These are phyloP conservation scores for Dendrothele bispora DNA, from an alignment of 768 basidiomycete genomes.

Conservation along the genomic window DNA sequence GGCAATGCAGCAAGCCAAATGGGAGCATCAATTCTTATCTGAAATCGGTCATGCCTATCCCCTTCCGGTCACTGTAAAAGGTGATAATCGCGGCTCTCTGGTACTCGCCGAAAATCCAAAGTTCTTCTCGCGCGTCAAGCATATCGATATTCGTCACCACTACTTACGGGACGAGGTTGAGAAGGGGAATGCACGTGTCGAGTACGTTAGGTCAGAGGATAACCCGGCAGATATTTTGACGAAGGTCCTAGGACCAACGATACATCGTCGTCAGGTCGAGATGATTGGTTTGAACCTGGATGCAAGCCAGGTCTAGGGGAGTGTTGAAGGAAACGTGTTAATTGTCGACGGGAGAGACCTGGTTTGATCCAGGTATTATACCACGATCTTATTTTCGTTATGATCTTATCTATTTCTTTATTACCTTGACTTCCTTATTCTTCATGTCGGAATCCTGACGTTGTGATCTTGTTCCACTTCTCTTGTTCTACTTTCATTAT, in stretches of 20 bases:
- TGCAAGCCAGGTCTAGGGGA: not conserved
- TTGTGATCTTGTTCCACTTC: too few relatives aligned
- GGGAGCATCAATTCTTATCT: not conserved
- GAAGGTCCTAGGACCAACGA: not conserved
- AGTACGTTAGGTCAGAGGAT: conserved; percentile 15
- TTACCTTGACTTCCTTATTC: too few relatives aligned
- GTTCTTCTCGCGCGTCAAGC: conserved; percentile 30
- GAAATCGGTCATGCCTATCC: not conserved
- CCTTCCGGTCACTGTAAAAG: not conserved
- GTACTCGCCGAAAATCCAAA: conserved; percentile 19
- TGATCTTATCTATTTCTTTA: too few relatives aligned
- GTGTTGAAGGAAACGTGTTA: too few relatives aligned
- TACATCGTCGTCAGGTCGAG: not conserved
- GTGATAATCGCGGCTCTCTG: conserved; percentile 28
- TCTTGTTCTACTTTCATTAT: too few relatives aligned
- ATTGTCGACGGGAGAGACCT: too few relatives aligned
- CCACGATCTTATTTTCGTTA: too few relatives aligned
- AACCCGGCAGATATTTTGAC: conserved; percentile 31
- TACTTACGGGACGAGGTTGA: conserved; percentile 26
- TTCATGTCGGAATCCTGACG: too few relatives aligned
- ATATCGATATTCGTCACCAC: conserved; percentile 34
- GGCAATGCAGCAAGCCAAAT: not conserved
- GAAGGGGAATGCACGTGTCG: not conserved
- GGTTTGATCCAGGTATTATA: too few relatives aligned
- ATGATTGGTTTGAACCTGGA: not conserved